A percentile compares a stretch with the other conserved stretches of the same genome.
Evolutionary conservation across 1,284 basidiomycete genomes (phyloP).

Genomic region (Tylopilus sp.): DNA sequence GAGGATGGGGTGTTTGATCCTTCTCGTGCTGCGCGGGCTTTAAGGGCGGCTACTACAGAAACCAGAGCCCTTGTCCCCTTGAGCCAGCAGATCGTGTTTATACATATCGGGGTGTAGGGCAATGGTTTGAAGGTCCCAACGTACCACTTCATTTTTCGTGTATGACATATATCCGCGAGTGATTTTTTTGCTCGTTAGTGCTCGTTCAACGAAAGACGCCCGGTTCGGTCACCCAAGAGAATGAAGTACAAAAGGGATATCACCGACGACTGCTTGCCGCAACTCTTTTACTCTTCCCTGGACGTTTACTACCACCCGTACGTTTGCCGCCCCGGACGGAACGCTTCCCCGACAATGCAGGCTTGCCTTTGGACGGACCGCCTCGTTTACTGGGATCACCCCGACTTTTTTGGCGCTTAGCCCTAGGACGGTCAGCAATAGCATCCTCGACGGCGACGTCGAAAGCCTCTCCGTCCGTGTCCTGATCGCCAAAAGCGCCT

Average conservation of each 20-base stretch:
- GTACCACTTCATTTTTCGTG: no score
- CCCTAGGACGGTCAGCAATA: conserved; percentile 64
- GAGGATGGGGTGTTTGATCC: conserved; percentile 19
- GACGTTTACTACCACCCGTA: conserved; percentile 42
- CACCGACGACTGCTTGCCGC: conserved; percentile 40
- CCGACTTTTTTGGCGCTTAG: conserved; percentile 52
- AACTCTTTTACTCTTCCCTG: conserved; percentile 60
- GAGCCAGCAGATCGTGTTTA: conserved; percentile 22
- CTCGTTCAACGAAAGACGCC: not conserved
- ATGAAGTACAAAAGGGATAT: conserved; percentile 15
- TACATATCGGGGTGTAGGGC: conserved; percentile 15
- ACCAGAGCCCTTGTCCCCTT: conserved; percentile 12
- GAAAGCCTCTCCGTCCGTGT: conserved; percentile 73
- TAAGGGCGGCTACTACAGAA: conserved; percentile 12
- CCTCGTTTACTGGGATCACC: conserved; percentile 17
- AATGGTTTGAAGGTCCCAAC: not conserved
- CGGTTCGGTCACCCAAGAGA: not conserved
- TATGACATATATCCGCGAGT: not conserved
- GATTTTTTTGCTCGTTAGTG: not conserved
- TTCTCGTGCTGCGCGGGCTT: conserved; percentile 15
- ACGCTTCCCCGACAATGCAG: conserved; percentile 25
- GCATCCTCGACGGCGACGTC: conserved; percentile 86
- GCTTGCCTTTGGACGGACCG: conserved; percentile 12
- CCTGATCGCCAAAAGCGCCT: conserved; percentile 74
- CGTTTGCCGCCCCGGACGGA: conserved; percentile 27